These are phyloP conservation scores for Candida arabinofermentans DNA, from an alignment of 805 yeast species.

Conservation along the genomic window DNA sequence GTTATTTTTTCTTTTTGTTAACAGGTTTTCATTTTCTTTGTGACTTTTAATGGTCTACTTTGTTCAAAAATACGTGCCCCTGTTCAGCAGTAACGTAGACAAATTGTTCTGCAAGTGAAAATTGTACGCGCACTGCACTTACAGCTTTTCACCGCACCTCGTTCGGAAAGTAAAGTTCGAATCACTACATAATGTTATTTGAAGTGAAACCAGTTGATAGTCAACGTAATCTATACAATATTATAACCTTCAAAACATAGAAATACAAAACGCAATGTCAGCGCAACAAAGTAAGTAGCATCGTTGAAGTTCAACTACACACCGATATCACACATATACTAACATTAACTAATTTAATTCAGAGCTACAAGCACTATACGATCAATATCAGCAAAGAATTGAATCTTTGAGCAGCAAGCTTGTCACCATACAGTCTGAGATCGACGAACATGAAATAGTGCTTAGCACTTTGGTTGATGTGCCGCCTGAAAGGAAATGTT, in stretches of 20 bases:
- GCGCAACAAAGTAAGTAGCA: background rate
- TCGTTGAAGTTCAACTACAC: too few species aligned
- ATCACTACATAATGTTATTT: too few species aligned
- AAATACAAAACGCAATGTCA: background rate
- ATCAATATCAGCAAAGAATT: slow-evolving; percentile 46
- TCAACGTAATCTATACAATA: too few species aligned
- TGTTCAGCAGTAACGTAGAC: too few species aligned
- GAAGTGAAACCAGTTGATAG: too few species aligned
- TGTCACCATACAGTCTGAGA: slow-evolving; percentile 44
- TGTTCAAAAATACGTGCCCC: background rate
- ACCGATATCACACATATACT: too few species aligned
- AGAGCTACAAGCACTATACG: slow-evolving; percentile 47
- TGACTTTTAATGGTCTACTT: background rate
- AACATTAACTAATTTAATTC: background rate
- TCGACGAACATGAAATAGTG: slow-evolving; percentile 48
- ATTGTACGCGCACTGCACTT: too few species aligned
- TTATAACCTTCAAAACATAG: too few species aligned
- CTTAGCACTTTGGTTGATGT: slow-evolving; percentile 50
- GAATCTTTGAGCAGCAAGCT: slow-evolving; percentile 44
- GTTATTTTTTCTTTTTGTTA: background rate
- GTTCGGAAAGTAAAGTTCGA: too few species aligned
- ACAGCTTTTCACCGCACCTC: too few species aligned
- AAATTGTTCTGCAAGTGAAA: too few species aligned
- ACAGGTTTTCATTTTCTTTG: background rate
- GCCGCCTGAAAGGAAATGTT: slow-evolving; percentile 67